Evolutionary conservation across 2,329 filamentous ascomycete species (phyloP), one percentile per base, ranked within the genome.

Genomic region (Emergomyces pasteurianus): DNA sequence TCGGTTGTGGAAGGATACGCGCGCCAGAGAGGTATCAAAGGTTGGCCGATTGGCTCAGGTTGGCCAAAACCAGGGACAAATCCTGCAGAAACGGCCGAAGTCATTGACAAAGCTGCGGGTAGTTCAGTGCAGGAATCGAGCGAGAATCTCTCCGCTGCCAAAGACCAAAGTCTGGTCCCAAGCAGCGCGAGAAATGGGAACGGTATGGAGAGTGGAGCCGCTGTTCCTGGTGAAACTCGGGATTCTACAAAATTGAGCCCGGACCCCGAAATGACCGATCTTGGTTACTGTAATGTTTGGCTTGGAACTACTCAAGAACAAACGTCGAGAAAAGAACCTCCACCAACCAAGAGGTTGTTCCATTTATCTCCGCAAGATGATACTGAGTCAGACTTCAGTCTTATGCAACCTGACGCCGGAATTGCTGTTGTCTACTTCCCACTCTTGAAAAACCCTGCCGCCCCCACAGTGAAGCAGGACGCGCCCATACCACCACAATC

Each of bases 1-100:
- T 90, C 89, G 18, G 90, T 96, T 0, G 90, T 88, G 0, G 94
- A 97, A 69, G 92, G 94, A 1, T 99, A 97, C 70, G 92, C 91
- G 1, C 84, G 85, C 31, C 92, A 96, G 73, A 86, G 92, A 50
- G 89, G 89, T 8, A 86, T 99, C 71, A 92, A 91, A 71, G 92
- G 92, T 5, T 99, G 94, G 94, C 94, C 94, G 0, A 76, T 96
- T 7, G 92, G 92, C 6, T 86, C 90, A n/a, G 94, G 94, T 21
- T 99, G 94, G 94, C 64, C 64, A 31, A 86, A 85, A 61, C 70
- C 74, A 7, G 79, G 77, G 3, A 82, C 86, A 58, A 77, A 83
- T 0, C 73, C 84, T 0, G 77, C 84, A 61, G 79, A 87, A 62
- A 82, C 86, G 0, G 80, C 82, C 38, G 73, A 83, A 53, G 81